Percentiles rank a stretch among this genome's conserved stretches.
These are phyloP conservation scores for Boletus sp. DNA, from an alignment of 1,284 basidiomycete species.

Conservation along the genomic window DNA sequence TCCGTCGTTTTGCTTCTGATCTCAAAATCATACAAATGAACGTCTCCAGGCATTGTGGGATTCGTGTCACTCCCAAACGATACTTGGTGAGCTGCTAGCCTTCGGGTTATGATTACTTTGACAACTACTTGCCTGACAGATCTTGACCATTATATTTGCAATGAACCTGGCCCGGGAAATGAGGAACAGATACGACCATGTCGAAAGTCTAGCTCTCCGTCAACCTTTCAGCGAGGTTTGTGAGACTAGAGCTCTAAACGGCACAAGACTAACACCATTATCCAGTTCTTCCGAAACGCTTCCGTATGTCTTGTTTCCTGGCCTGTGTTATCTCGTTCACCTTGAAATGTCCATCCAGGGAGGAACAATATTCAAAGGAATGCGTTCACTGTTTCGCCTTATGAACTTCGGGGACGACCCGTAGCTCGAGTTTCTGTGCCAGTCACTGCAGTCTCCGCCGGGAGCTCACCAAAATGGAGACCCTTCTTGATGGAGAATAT, in stretches of 20 bases:
- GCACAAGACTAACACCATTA: not conserved
- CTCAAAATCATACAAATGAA: not conserved
- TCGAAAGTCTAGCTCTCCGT: not conserved
- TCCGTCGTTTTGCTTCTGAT: slow-evolving; percentile 17
- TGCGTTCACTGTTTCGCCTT: not conserved
- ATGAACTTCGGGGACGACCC: slow-evolving; percentile 15
- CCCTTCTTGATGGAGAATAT: slow-evolving; percentile 10
- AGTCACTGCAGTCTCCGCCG: slow-evolving; percentile 19
- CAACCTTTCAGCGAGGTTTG: slow-evolving; percentile 16
- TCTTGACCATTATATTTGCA: slow-evolving; percentile 25
- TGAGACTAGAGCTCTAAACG: not conserved
- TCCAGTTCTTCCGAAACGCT: slow-evolving; percentile 5
- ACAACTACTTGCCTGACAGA: slow-evolving; percentile 13
- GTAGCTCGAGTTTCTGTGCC: slow-evolving; percentile 12
- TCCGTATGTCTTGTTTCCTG: slow-evolving; percentile 10
- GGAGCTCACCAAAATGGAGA: slow-evolving; percentile 18
- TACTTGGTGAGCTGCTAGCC: slow-evolving; percentile 18
- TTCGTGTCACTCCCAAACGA: slow-evolving; percentile 30
- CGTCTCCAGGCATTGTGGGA: slow-evolving; percentile 27
- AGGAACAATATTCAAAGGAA: not conserved
- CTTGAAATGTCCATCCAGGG: slow-evolving; percentile 5
- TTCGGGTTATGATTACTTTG: not conserved
- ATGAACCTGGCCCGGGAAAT: slow-evolving; percentile 14
- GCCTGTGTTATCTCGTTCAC: not conserved
- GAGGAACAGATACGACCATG: not conserved